Evolutionary conservation across 768 basidiomycete genomes (phyloP).

Genomic region (Exidia glandulosa): DNA sequence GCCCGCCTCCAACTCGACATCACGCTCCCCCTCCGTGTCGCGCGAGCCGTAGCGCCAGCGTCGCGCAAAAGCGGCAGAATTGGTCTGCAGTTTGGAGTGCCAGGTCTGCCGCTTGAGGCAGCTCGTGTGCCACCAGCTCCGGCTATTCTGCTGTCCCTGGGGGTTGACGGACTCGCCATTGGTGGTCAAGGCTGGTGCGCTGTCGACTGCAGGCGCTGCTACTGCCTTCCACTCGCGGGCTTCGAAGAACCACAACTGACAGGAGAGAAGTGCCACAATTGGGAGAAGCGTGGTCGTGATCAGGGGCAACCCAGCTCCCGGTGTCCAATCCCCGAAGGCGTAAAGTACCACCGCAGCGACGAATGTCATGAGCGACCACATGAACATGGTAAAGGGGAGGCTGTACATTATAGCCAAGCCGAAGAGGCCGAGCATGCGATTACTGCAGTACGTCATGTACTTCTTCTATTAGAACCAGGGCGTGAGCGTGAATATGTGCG

Average conservation of each 20-base stretch:
- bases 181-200: too few relatives aligned
- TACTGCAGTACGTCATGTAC: background rate
- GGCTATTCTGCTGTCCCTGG: too few relatives aligned
- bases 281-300: background rate
- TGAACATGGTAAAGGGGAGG: background rate
- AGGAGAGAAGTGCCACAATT: background rate
- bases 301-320: background rate
- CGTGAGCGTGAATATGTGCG: background rate
- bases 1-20: too few relatives aligned
- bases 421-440: background rate
- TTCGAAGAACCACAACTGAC: background rate
- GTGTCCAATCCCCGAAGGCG: background rate
- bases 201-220: too few relatives aligned
- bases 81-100: too few relatives aligned
- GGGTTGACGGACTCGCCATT: too few relatives aligned
- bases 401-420: background rate
- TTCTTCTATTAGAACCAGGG: background rate
- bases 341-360: background rate
- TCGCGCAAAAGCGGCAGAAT: too few relatives aligned
- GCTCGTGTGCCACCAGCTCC: too few relatives aligned
- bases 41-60: too few relatives aligned
- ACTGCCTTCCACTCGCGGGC: too few relatives aligned
- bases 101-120: too few relatives aligned
- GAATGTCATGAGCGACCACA: background rate
- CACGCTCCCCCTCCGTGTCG: too few relatives aligned